These are phyloP conservation scores for Brassica hybrid DNA, from an alignment of 441 rosid genomes.

Conservation along the genomic window DNA sequence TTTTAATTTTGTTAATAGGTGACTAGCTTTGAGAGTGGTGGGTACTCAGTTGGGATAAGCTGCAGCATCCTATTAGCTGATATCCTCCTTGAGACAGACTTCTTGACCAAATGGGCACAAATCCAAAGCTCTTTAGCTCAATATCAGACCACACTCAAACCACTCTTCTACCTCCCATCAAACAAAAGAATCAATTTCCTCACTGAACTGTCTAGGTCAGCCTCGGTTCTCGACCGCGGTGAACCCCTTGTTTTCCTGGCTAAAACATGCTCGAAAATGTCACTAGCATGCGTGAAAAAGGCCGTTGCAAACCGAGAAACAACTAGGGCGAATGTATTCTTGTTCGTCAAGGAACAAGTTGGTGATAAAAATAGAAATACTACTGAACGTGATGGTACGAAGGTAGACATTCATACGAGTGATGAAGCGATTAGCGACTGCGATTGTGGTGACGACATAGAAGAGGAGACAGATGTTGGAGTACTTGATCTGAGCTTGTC, in stretches of 20 bases:
- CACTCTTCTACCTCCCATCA: slow-evolving; percentile 62
- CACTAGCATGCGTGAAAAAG: slow-evolving; percentile 46
- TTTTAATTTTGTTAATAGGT: slow-evolving; percentile 48
- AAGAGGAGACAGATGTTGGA: slow-evolving; percentile 48
- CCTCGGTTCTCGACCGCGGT: slow-evolving; percentile 42
- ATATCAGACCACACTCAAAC: slow-evolving; percentile 33
- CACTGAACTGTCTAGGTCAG: slow-evolving; percentile 29
- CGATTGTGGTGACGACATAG: slow-evolving; percentile 19
- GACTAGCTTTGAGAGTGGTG: slow-evolving; percentile 77
- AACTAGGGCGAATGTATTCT: slow-evolving; percentile 33
- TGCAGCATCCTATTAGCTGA: slow-evolving; percentile 75
- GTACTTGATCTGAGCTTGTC: slow-evolving; percentile 34
- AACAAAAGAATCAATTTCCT: slow-evolving; percentile 33
- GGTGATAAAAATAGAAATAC: background rate
- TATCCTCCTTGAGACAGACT: slow-evolving; percentile 47
- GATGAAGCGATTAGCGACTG: slow-evolving; percentile 26
- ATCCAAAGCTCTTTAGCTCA: slow-evolving; percentile 51
- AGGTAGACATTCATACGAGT: slow-evolving; percentile 45
- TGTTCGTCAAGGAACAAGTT: slow-evolving; percentile 53
- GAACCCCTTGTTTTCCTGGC: slow-evolving; percentile 47
- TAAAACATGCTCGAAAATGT: slow-evolving; percentile 32
- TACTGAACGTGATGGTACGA: slow-evolving; percentile 20
- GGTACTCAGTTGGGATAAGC: slow-evolving; percentile 82
- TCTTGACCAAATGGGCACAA: slow-evolving; percentile 62
- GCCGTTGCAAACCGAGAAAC: slow-evolving; percentile 38